phyloP scores from a whole-genome alignment of 768 basidiomycete species.

The Rubroboletus pulcherrimus region DNA sequence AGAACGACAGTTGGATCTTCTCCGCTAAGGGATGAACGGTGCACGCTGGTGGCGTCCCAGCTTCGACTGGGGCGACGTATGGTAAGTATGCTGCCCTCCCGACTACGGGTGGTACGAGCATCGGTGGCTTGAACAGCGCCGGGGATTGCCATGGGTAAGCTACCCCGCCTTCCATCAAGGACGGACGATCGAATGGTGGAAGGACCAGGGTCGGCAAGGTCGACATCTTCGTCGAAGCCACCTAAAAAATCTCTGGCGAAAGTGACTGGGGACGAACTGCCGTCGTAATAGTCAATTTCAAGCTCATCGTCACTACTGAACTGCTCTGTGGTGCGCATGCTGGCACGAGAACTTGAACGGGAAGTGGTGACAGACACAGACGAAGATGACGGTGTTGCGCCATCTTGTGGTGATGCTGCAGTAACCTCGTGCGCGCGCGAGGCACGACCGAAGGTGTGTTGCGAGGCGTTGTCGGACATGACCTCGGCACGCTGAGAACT shows the following conservation, averaged over 20 bases:
- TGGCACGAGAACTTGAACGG: slow-evolving; percentile 32
- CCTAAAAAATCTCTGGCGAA: slow-evolving; percentile 41
- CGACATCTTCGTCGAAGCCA: slow-evolving; percentile 31
- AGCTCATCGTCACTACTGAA: slow-evolving; percentile 49
- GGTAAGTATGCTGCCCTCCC: slow-evolving; percentile 57
- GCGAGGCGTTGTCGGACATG: slow-evolving; percentile 43
- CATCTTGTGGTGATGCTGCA: slow-evolving; percentile 22
- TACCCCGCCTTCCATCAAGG: slow-evolving; percentile 42
- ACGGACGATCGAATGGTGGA: slow-evolving; percentile 21
- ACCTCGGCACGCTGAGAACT: slow-evolving; percentile 22
- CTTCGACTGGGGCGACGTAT: slow-evolving; percentile 61
- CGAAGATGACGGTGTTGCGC: slow-evolving; percentile 38
- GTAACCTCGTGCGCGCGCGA: slow-evolving; percentile 26
- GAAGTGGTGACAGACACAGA: slow-evolving; percentile 41
- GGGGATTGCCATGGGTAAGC: slow-evolving; percentile 60
- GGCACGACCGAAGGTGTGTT: slow-evolving; percentile 47
- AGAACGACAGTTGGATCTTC: slow-evolving; percentile 29
- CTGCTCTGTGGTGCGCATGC: slow-evolving; percentile 34
- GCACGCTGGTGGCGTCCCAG: slow-evolving; percentile 43
- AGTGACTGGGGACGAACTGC: slow-evolving; percentile 35
- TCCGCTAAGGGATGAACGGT: slow-evolving; percentile 16
- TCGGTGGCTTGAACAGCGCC: slow-evolving; percentile 25
- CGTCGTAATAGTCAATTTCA: slow-evolving; percentile 38
- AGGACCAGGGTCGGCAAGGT: slow-evolving; percentile 24
- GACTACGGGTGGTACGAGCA: slow-evolving; percentile 36